These are phyloP conservation scores for Boletus sensibilis DNA, from an alignment of 768 basidiomycete species.

Conservation along the genomic window DNA sequence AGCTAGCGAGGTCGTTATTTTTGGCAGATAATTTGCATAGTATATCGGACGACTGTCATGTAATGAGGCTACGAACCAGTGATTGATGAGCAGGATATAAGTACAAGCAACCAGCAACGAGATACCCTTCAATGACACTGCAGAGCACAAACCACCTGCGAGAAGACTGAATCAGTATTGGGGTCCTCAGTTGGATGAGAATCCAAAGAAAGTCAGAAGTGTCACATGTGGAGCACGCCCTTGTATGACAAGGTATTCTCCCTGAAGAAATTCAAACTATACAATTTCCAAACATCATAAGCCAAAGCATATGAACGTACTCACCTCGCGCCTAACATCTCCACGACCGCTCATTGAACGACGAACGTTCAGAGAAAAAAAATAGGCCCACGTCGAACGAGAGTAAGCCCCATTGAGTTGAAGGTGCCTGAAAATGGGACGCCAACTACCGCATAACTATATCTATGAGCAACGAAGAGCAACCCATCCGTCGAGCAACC, in stretches of 20 bases:
- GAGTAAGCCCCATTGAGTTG: slow-evolving; percentile 95
- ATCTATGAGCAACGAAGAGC: slow-evolving; percentile 76
- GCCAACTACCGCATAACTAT: slow-evolving; percentile 84
- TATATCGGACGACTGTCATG: neutral
- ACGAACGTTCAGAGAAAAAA: slow-evolving; percentile 58
- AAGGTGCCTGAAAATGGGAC: slow-evolving; percentile 38
- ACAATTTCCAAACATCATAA: slow-evolving; percentile 56
- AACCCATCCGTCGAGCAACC: slow-evolving; percentile 36
- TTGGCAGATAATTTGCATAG: neutral
- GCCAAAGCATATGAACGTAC: slow-evolving; percentile 22
- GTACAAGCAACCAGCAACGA: neutral
- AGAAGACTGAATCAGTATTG: slow-evolving; percentile 8
- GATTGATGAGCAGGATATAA: neutral
- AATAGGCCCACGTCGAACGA: slow-evolving; percentile 57
- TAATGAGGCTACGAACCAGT: neutral
- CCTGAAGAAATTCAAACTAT: slow-evolving; percentile 88
- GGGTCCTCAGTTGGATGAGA: neutral
- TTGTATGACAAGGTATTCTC: slow-evolving; percentile 60
- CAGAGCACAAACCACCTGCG: neutral
- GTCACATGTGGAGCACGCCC: slow-evolving; percentile 82
- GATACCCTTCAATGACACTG: neutral
- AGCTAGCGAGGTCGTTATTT: neutral
- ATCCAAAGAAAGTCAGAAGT: slow-evolving; percentile 29
- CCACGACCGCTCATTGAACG: slow-evolving; percentile 38
- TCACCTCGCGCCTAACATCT: slow-evolving; percentile 16